phyloP scores from a whole-genome alignment of 306 rosid genomes.

The Ammopiptanthus mongolicus region DNA sequence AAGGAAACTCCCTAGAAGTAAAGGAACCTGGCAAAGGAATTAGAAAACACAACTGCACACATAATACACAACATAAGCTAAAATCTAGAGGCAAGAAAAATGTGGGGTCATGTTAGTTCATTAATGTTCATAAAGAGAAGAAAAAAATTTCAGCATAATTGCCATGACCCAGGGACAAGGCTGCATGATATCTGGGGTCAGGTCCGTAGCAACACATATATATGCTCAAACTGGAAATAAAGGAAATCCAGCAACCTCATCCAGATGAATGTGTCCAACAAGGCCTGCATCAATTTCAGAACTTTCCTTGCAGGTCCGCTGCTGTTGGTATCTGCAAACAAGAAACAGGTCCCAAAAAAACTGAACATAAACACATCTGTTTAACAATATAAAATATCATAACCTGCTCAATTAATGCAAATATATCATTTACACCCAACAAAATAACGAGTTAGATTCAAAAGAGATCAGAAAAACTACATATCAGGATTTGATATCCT shows the following conservation, averaged over 20 bases:
- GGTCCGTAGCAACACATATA: background rate
- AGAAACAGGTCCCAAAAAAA: background rate
- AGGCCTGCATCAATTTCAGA: constrained; percentile 63
- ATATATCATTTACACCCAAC: background rate
- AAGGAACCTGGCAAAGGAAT: background rate
- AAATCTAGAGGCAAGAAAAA: constrained; percentile 3
- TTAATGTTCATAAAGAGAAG: background rate
- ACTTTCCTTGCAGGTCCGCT: constrained; percentile 28
- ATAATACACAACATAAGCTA: background rate
- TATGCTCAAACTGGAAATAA: background rate
- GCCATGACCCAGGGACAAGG: background rate
- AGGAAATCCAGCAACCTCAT: constrained; percentile 51
- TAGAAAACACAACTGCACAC: constrained; percentile 1
- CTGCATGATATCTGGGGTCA: background rate
- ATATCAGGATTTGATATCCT: background rate
- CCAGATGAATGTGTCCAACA: constrained; percentile 77
- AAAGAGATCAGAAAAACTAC: constrained; percentile 7
- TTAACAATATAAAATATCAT: background rate
- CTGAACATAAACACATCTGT: background rate
- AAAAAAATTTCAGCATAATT: background rate
- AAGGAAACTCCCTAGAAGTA: background rate
- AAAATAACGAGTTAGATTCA: background rate
- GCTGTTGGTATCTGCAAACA: constrained; percentile 52
- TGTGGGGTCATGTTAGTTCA: background rate
- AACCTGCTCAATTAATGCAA: background rate